A percentile compares a stretch with the other conserved stretches of the same genome.
These are phyloP conservation scores for Pezicula neosporulosa DNA, from an alignment of 2,329 filamentous ascomycete genomes.

Conservation along the genomic window DNA sequence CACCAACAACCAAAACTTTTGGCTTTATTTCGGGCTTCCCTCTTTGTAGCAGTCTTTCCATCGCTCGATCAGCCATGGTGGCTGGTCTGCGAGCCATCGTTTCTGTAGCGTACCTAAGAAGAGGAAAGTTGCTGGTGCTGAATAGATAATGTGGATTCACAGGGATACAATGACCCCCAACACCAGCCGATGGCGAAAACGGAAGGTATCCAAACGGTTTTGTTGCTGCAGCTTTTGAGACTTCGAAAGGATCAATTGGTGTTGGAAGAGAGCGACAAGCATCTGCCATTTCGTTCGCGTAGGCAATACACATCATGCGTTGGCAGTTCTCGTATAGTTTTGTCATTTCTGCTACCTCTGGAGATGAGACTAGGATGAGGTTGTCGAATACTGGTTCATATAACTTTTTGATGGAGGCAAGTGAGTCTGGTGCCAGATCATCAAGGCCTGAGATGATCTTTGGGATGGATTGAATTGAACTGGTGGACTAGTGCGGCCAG, in stretches of 20 bases:
- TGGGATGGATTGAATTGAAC: slow-evolving; percentile 39
- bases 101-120: slow-evolving; percentile 28
- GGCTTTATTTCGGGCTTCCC: background rate
- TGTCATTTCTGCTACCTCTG: slow-evolving; percentile 55
- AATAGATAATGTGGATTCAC: slow-evolving; percentile 53
- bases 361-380: slow-evolving; percentile 44
- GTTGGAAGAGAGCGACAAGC: slow-evolving; percentile 38
- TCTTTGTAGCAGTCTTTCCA: background rate
- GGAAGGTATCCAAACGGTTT: slow-evolving; percentile 52
- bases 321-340: slow-evolving; percentile 58
- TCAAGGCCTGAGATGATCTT: slow-evolving; percentile 52
- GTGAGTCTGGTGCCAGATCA: slow-evolving; percentile 40
- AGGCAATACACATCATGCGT: slow-evolving; percentile 51
- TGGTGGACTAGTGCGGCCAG: slow-evolving; percentile 39
- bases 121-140: slow-evolving; percentile 42
- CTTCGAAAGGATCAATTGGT: slow-evolving; percentile 46
- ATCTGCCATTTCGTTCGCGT: slow-evolving; percentile 54
- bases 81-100: slow-evolving; percentile 3
- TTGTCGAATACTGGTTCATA: slow-evolving; percentile 45
- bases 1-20: slow-evolving; percentile 7
- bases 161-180: slow-evolving; percentile 54
- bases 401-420: slow-evolving; percentile 38
- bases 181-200: slow-evolving; percentile 43
- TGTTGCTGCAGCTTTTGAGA: slow-evolving; percentile 43
- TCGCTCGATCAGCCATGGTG: slow-evolving; percentile 1